Conservation (phyloP, 179 eudicot genomes). For the Carnegiea gigantea region DNA sequence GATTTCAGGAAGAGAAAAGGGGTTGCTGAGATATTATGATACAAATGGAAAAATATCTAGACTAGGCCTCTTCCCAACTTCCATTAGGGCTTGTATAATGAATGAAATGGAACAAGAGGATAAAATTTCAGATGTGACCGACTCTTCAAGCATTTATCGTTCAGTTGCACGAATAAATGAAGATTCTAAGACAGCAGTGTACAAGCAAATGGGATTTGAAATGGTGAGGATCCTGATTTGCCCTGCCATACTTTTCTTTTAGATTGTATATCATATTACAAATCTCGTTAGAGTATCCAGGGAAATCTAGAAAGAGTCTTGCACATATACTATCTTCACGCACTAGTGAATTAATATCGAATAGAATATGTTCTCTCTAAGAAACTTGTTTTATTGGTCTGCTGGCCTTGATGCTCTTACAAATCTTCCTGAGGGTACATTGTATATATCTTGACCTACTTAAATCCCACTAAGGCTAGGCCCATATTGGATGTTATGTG, state of each 20-base stretch:
- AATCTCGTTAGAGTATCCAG: background rate
- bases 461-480: background rate
- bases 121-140: conserved; percentile 27
- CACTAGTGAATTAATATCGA: too few relatives aligned
- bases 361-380: too few relatives aligned
- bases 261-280: background rate
- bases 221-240: conserved; percentile 38
- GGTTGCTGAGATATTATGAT: conserved; percentile 38
- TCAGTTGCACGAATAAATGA: conserved; percentile 33
- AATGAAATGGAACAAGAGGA: conserved; percentile 41
- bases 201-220: conserved; percentile 32
- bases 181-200: conserved; percentile 29
- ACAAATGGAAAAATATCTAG: conserved; percentile 30
- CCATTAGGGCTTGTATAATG: conserved; percentile 35
- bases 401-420: background rate
- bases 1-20: conserved; percentile 41
- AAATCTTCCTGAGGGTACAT: background rate
- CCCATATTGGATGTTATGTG: background rate
- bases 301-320: background rate
- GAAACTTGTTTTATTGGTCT: background rate
- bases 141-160: conserved; percentile 29
- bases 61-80: conserved; percentile 29
- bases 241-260: background rate
- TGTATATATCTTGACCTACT: background rate
- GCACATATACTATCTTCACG: too few relatives aligned